phyloP scores from a whole-genome alignment of 2,329 filamentous ascomycete species.

The Stachybotrys echinatus region DNA sequence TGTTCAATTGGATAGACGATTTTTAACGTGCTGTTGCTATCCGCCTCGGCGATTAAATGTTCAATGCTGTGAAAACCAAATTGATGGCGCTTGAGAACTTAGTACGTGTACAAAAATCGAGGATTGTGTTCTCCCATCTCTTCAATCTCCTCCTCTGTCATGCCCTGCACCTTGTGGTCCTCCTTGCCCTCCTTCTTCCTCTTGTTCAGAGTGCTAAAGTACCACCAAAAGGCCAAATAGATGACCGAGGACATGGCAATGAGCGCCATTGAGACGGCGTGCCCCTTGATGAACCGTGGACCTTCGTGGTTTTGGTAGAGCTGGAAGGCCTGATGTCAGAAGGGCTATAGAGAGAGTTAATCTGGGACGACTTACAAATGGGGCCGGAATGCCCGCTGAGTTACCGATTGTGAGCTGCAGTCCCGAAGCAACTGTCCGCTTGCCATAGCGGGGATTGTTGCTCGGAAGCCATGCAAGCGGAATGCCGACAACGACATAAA shows the following conservation, averaged over 20 bases:
- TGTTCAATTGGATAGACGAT: too few species aligned
- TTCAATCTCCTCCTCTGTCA: constrained; percentile 21
- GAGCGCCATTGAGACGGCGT: constrained; percentile 42
- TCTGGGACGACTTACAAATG: constrained; percentile 32
- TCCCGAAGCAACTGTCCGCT: constrained; percentile 56
- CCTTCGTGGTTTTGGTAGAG: constrained; percentile 25
- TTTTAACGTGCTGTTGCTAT: too few species aligned
- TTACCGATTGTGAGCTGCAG: constrained; percentile 61
- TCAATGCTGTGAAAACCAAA: too few species aligned
- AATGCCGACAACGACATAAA: constrained; percentile 42
- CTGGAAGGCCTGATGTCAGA: constrained; percentile 8
- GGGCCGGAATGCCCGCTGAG: constrained; percentile 56
- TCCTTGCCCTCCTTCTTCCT: constrained; percentile 18
- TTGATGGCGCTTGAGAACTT: too few species aligned
- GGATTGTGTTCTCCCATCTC: constrained; percentile 25
- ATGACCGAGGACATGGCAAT: constrained; percentile 38
- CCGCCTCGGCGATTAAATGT: too few species aligned
- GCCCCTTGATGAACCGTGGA: constrained; percentile 41
- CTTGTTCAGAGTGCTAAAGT: constrained; percentile 28
- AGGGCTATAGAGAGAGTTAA: accelerated
- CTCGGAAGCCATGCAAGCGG: constrained; percentile 39
- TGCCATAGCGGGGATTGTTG: constrained; percentile 60
- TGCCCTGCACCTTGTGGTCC: constrained; percentile 18
- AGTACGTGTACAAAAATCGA: constrained; percentile 22
- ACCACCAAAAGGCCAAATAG: constrained; percentile 30